Percentiles rank a stretch among this genome's conserved stretches.
These are phyloP conservation scores for Gracilaria gracilis DNA, from an alignment of 23 red algal species.

Conservation along the genomic window DNA sequence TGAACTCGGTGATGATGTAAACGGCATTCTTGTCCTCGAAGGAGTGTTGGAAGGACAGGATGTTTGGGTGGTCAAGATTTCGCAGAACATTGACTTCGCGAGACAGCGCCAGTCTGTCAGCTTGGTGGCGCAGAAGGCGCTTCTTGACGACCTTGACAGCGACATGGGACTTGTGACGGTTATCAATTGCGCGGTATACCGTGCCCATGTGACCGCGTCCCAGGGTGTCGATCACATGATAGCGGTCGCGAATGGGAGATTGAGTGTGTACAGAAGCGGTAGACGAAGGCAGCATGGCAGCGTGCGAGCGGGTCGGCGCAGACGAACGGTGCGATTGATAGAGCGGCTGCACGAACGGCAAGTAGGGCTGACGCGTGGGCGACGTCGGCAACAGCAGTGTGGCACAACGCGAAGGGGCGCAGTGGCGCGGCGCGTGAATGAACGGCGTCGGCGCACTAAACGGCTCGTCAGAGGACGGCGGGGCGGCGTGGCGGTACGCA, in stretches of 20 bases:
- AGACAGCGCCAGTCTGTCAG: slow-evolving; percentile 27
- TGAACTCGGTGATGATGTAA: slow-evolving; percentile 67
- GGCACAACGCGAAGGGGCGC: not conserved
- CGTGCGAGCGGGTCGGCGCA: not conserved
- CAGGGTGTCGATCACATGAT: slow-evolving; percentile 4
- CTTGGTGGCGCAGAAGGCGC: not conserved
- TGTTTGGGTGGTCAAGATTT: slow-evolving; percentile 36
- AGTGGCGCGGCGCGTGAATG: not conserved
- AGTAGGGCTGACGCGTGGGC: not conserved
- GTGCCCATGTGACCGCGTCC: slow-evolving; percentile 41
- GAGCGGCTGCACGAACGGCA: not conserved
- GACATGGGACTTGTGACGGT: not conserved
- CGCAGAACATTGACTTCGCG: slow-evolving; percentile 54
- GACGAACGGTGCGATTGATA: not conserved
- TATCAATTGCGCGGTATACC: slow-evolving; percentile 30
- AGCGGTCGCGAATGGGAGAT: slow-evolving; percentile 24
- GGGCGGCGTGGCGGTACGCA: too few relatives aligned
- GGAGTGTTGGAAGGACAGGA: slow-evolving; percentile 50
- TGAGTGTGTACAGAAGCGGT: not conserved
- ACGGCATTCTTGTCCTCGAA: slow-evolving; percentile 51
- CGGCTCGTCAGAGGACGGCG: too few relatives aligned
- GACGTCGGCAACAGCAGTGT: not conserved
- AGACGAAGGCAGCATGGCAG: not conserved
- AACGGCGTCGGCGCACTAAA: not conserved
- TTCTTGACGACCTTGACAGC: slow-evolving; percentile 58